Percentiles rank a stretch among this genome's conserved stretches.
Conservation (phyloP, 371 early-diverging fungal species). For the Sporodiniella umbellata region DNA sequence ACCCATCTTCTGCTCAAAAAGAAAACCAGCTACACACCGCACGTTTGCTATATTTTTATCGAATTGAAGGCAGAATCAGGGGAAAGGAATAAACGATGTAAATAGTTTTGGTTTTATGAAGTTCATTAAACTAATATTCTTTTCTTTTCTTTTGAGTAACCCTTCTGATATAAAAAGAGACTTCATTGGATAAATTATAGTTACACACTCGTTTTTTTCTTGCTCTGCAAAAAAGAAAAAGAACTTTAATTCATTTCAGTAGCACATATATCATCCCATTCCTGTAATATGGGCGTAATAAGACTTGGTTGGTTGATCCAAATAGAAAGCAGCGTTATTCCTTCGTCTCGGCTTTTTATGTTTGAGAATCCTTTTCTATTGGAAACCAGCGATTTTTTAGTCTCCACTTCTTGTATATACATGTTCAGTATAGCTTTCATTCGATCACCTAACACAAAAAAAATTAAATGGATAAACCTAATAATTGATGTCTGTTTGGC, state of each 20-base stretch:
- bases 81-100: too few species aligned
- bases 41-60: not conserved
- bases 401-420: constrained; percentile 27
- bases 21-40: too few species aligned
- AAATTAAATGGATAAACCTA: not conserved
- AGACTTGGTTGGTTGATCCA: constrained; percentile 44
- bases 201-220: not conserved
- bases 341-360: constrained; percentile 31
- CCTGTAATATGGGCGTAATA: constrained; percentile 13
- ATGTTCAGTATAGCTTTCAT: constrained; percentile 22
- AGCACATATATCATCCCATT: constrained; percentile 34
- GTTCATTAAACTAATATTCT: not conserved
- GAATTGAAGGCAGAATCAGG: too few species aligned
- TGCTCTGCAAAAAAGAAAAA: too few species aligned
- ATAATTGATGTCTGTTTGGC: not conserved
- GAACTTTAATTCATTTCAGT: constrained; percentile 10
- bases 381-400: constrained; percentile 18
- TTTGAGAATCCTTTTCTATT: constrained; percentile 17
- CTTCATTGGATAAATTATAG: constrained; percentile 6
- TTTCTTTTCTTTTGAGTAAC: constrained; percentile 23
- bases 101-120: not conserved
- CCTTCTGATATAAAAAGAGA: constrained; percentile 20
- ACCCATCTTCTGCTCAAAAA: not conserved
- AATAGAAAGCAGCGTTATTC: constrained; percentile 30
- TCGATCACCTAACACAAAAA: constrained; percentile 8